Percentiles rank a stretch among this genome's conserved stretches.
phyloP scores from a whole-genome alignment of 129 eudicot genomes.

The Artemisia tridentata region DNA sequence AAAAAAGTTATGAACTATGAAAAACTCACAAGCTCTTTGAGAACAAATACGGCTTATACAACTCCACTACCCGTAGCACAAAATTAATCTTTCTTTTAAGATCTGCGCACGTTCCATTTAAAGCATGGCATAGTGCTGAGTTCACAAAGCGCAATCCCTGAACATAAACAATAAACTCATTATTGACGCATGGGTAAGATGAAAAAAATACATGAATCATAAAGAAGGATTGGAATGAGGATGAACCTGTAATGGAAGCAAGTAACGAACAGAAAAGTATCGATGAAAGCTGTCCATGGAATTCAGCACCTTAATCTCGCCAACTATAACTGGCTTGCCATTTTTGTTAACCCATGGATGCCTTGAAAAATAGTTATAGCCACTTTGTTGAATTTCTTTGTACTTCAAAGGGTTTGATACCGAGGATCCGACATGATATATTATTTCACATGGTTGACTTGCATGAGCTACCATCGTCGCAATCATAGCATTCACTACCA shows the following conservation, averaged over 20 bases:
- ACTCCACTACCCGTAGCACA: constrained; percentile 39
- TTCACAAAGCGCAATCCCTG: constrained; percentile 33
- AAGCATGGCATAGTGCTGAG: constrained; percentile 32
- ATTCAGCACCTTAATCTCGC: constrained; percentile 23
- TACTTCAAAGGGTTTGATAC: constrained; percentile 44
- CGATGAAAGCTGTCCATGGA: constrained; percentile 47
- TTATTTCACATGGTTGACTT: constrained; percentile 26
- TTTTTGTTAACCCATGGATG: constrained; percentile 40
- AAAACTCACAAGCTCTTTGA: constrained; percentile 52
- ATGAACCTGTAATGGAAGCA: constrained; percentile 46
- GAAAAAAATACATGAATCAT: not conserved
- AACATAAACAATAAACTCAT: not conserved
- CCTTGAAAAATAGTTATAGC: constrained; percentile 34
- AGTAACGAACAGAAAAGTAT: constrained; percentile 42
- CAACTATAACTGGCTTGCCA: constrained; percentile 46
- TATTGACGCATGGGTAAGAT: not conserved
- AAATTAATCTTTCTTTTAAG: constrained; percentile 35
- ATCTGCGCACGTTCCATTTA: constrained; percentile 21
- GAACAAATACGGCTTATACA: constrained; percentile 58
- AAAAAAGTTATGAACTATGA: not conserved
- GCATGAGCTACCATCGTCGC: constrained; percentile 44
- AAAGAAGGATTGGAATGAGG: not conserved
- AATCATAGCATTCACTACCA: constrained; percentile 55
- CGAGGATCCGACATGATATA: constrained; percentile 57
- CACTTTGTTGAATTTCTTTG: constrained; percentile 24